Conservation (phyloP, 352 stramenopile species). For the Globisporangium camurandrum region DNA sequence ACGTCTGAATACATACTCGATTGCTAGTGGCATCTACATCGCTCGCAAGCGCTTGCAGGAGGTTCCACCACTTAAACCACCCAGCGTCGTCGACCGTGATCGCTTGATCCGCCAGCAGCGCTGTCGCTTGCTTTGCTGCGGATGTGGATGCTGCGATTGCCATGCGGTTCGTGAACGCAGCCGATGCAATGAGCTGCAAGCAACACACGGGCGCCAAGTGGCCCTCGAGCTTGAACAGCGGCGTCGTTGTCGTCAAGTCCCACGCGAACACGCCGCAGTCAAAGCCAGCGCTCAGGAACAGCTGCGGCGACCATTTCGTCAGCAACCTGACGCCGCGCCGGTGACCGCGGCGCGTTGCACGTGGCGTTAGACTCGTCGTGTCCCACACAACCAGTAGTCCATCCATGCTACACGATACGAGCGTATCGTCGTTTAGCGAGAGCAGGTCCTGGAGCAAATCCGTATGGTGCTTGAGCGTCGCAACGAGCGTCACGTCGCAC, state of each 20-base stretch:
- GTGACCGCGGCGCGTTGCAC: constrained; percentile 44
- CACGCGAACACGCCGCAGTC: constrained; percentile 69
- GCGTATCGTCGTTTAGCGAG: constrained; percentile 56
- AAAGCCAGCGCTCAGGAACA: constrained; percentile 74
- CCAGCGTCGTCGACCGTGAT: constrained; percentile 75
- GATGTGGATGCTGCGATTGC: background rate
- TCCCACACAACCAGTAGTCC: constrained; percentile 72
- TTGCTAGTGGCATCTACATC: constrained; percentile 37
- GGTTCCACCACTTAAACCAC: constrained; percentile 82
- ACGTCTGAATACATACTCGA: constrained; percentile 59
- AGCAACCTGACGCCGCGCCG: constrained; percentile 54
- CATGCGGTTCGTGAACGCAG: constrained; percentile 7
- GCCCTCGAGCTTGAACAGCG: constrained; percentile 62
- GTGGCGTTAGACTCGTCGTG: constrained; percentile 34
- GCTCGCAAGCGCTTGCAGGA: constrained; percentile 49
- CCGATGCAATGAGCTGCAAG: constrained; percentile 53
- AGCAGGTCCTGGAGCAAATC: constrained; percentile 70
- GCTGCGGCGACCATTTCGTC: constrained; percentile 46
- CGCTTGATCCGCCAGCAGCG: constrained; percentile 48
- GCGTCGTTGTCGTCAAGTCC: constrained; percentile 49
- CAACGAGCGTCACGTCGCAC: constrained; percentile 44
- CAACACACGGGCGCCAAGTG: constrained; percentile 61
- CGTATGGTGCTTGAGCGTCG: constrained; percentile 56
- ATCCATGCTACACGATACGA: constrained; percentile 75
- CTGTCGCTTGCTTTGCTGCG: constrained; percentile 12